These are phyloP conservation scores for Candolleomyces eurysporus DNA, from an alignment of 768 basidiomycete species.

Conservation along the genomic window DNA sequence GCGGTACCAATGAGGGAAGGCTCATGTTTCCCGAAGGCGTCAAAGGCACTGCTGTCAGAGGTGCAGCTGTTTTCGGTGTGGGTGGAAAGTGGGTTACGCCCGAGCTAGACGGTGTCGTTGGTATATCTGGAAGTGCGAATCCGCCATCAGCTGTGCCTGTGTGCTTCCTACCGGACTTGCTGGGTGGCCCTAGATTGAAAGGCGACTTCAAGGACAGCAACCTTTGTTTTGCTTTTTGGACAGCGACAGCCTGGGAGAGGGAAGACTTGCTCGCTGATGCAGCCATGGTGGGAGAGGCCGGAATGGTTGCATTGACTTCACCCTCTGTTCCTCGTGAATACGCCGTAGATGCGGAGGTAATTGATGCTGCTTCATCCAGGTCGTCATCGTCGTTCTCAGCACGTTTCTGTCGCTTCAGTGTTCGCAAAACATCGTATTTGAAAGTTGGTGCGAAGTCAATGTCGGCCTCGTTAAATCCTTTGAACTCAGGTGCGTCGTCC, in stretches of 20 bases:
- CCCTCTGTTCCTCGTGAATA: conserved; percentile 16
- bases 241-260: conserved; percentile 23
- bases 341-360: background rate
- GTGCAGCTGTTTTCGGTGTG: conserved; percentile 12
- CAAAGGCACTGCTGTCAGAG: background rate
- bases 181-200: conserved; percentile 18
- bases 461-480: conserved; percentile 74
- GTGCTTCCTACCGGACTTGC: conserved; percentile 20
- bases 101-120: conserved; percentile 12
- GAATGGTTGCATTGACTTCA: conserved; percentile 7
- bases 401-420: conserved; percentile 49
- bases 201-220: conserved; percentile 49
- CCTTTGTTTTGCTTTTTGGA: conserved; percentile 54
- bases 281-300: conserved; percentile 2
- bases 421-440: conserved; percentile 81
- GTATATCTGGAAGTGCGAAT: conserved; percentile 8
- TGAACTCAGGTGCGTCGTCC: conserved; percentile 57
- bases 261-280: conserved; percentile 19
- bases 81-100: conserved; percentile 14
- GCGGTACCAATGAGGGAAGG: conserved; percentile 9
- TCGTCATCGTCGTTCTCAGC: conserved; percentile 27
- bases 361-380: conserved; percentile 7
- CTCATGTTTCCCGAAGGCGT: conserved; percentile 14
- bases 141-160: conserved; percentile 13
- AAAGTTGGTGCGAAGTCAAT: conserved; percentile 93